Evolutionary conservation across 2,329 filamentous ascomycete species (phyloP).

Genomic region (Botrytis squamosa): DNA sequence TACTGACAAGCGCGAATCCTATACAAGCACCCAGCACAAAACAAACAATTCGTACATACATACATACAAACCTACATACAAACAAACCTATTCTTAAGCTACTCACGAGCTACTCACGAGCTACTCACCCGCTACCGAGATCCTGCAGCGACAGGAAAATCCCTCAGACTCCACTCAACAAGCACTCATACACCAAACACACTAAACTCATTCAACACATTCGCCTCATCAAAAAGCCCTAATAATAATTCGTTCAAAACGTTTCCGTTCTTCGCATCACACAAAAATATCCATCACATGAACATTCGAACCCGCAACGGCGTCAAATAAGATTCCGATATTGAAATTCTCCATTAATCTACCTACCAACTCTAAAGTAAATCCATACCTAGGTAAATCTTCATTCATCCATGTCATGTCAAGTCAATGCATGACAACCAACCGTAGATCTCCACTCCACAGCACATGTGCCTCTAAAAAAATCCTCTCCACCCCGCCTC

Average conservation of each 20-base stretch:
- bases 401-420: neutral
- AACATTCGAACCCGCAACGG: neutral
- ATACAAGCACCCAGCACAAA: neutral
- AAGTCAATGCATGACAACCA: neutral
- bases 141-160: neutral
- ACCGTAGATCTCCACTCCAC: neutral
- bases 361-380: conserved; percentile 1
- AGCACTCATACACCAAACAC: neutral
- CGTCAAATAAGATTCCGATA: neutral
- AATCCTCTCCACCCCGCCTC: conserved; percentile 1
- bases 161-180: neutral
- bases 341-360: neutral
- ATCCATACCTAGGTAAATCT: conserved; percentile 3
- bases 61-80: too few species aligned
- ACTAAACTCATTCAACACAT: neutral
- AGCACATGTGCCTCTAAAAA: neutral
- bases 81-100: too few species aligned
- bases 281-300: neutral
- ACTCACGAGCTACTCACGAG: neutral
- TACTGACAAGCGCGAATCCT: neutral
- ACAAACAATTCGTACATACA: neutral
- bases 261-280: neutral
- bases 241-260: neutral
- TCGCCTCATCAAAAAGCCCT: neutral
- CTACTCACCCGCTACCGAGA: neutral